Evolutionary conservation across 371 early-diverging fungal genomes (phyloP), one percentile per base, ranked within the genome.

Genomic region (Thermomucor indicae-seudaticae): DNA sequence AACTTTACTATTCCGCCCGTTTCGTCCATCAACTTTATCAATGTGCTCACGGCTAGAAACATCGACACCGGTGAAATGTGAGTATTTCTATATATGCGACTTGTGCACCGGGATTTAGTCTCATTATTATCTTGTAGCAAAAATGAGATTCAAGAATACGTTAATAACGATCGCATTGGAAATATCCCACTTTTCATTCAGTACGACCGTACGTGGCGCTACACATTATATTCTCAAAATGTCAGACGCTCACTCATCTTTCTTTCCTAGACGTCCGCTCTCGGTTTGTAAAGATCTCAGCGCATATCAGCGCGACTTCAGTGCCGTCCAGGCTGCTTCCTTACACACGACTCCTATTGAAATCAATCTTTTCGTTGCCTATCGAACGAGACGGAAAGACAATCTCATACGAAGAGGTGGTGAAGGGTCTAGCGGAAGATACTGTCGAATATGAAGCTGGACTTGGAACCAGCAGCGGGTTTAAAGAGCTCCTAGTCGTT

Each of bases 121-220:
- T 48, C 23, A 17, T 20, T n/a, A n/a, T 7, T 27, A 27, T 19
- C n/a, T 8, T 32, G 16, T 50, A 77, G 78, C 27, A 44, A 66
- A 7, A 84, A 82, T 31, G 53, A 56, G 22, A 66, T 85, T 5
- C 84, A 84, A 60, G 55, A 60, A 7, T 63, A 81, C 42, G 43
- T 84, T 22, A 73, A 84, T 37, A 53, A 57, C 14, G 82, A 83
- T 48, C 41, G 62, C 29, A 20, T 32, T n/a, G 68, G 64, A 12
- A 55, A 75, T n/a, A 43, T 84, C 1, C 84, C 84, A 35, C 62
- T 80, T 30, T 83, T 81, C 57, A 78, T 84, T 30, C 83, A 85
- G 52, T 82, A 63, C 55, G 83, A 83, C 45, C 80, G 83, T 81
- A 75, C 53, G 77, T 72, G 2, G 22, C 14, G 7, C 24, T 19